Conservation (phyloP, 1,139 yeast genomes). For the Blastobotrys raffinosifermentans region DNA sequence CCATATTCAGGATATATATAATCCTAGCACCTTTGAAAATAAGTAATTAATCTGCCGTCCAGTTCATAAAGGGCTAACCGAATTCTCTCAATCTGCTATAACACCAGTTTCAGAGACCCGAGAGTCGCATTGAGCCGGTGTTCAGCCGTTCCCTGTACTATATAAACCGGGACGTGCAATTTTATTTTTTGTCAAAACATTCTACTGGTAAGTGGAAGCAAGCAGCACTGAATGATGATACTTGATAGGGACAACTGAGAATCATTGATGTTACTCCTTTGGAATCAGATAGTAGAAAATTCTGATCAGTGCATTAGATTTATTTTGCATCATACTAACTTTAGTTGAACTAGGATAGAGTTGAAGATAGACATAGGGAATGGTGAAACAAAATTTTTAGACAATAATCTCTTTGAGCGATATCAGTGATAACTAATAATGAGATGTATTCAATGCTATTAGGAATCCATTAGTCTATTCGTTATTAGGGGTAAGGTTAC, state of each 20-base stretch:
- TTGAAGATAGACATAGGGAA: no score
- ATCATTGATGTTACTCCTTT: conserved; percentile 22
- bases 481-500: conserved; percentile 28
- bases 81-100: background rate
- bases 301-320: no score
- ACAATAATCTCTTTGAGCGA: no score
- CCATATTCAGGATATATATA: no score
- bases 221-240: conserved; percentile 27
- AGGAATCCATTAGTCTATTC: conserved; percentile 7
- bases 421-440: no score
- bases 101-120: background rate
- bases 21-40: no score
- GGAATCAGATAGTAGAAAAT: conserved; percentile 30
- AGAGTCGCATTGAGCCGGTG: background rate
- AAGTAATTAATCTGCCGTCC: no score
- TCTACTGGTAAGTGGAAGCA: background rate
- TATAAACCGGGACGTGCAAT: background rate
- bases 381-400: conserved; percentile 3
- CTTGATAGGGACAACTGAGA: conserved; percentile 36
- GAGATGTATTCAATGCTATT: no score
- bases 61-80: background rate
- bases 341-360: no score
- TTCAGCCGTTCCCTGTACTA: background rate
- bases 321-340: no score
- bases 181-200: background rate